Base-by-base conservation (phyloP, 768 basidiomycete species). In the Hericium coralloides region DNA sequence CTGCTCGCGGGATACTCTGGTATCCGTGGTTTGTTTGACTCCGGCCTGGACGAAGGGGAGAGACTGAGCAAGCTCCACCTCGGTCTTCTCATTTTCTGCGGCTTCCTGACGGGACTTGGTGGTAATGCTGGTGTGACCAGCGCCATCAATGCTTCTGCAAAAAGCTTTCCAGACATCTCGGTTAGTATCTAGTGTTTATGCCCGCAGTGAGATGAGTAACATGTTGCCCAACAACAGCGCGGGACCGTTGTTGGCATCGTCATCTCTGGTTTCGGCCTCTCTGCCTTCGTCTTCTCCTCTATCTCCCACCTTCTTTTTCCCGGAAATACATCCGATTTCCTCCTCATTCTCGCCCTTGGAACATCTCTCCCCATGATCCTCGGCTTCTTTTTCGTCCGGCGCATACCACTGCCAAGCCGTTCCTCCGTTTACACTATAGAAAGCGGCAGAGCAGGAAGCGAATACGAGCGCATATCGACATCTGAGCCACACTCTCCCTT, bases 271-370 rank as follows among this genome's bases (percentile, higher is more conserved):
- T 63, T 63, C 41, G 60, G 94, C 0, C 80, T 98, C 15, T 93
- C 91, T 0, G 94, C 94, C 0, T 95, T 95, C 74, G 75, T 89
- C 60, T 97, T 95, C 71, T 89, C 90, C 12, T 78, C 83, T 1
- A 71, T 95, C 38, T 83, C 91, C 0, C 84, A 86, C 56, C 64
- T 79, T 0, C 67, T 85, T 45, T 95, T 84, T 64, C 83, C 88
- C 0, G 92, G 89, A 0, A 78, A 93, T 63, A 89, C 88, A 0
- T 87, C 85, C 0, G 78, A 83, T 1, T 87, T 95, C 64, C 70
- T 98, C 1, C 75, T 87, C 0, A 70, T 92, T 4, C 80, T 97
- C 5, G 80, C 85, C 0, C 60, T 92, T 2, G 93, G 93, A 2
- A 93, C 92, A 0, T 76, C 89, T 0, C 62, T 85, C 2, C 89